Conservation (phyloP, 2,329 filamentous ascomycete genomes). For the Colletotrichum theobromicola region DNA sequence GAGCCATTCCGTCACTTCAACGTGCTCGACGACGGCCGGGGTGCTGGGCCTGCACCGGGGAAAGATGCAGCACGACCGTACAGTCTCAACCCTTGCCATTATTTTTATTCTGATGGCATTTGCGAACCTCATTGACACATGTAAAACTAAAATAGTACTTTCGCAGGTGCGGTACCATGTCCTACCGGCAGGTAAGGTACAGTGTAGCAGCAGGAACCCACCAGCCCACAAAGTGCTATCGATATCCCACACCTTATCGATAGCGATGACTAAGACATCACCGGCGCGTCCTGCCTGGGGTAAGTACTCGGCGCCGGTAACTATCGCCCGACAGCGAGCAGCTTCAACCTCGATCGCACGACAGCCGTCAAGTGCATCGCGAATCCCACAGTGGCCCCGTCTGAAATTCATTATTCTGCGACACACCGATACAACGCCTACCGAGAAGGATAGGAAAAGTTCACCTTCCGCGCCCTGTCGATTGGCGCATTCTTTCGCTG, state of each 20-base stretch:
- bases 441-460: not conserved
- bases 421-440: not conserved
- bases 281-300: not conserved
- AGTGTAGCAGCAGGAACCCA: not conserved
- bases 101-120: not conserved
- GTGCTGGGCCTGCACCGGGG: not conserved
- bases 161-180: not conserved
- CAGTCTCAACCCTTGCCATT: not conserved
- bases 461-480: not conserved
- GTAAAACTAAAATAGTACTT: not conserved
- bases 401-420: not conserved
- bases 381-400: not conserved
- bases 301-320: slow-evolving; percentile 1
- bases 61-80: not conserved
- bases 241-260: not conserved
- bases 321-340: slow-evolving; percentile 5
- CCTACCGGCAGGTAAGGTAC: not conserved
- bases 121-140: not conserved
- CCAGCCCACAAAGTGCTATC: not conserved
- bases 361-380: slow-evolving; percentile 6
- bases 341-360: slow-evolving; percentile 20
- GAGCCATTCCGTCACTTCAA: not conserved
- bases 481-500: not conserved
- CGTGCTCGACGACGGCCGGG: not conserved
- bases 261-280: slow-evolving; percentile 9